Evolutionary conservation across 345 rosid genomes (phyloP).

Genomic region (Laguncularia racemosa): DNA sequence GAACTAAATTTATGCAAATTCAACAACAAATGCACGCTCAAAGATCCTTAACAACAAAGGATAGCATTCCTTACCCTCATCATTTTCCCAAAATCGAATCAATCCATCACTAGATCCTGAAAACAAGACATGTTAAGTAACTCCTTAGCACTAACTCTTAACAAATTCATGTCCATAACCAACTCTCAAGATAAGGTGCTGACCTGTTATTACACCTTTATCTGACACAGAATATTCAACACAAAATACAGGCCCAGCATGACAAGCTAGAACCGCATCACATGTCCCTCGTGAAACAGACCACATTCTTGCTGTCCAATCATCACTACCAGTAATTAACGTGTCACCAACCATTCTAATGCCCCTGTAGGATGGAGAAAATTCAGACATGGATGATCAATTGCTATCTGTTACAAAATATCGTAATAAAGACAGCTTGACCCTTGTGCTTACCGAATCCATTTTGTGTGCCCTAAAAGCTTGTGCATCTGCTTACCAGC

Average conservation of each 20-base stretch:
- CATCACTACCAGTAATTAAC: slow-evolving; percentile 92
- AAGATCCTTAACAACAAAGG: neutral
- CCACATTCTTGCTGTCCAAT: slow-evolving; percentile 99
- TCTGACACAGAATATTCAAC: slow-evolving; percentile 81
- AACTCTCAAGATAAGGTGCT: neutral
- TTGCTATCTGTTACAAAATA: neutral
- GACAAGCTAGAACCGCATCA: slow-evolving; percentile 92
- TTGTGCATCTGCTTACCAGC: slow-evolving; percentile 98
- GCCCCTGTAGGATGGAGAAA: slow-evolving; percentile 50
- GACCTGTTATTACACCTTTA: slow-evolving; percentile 96
- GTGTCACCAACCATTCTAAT: slow-evolving; percentile 96
- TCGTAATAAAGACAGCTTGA: neutral
- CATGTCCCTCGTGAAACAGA: slow-evolving; percentile 88
- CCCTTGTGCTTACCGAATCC: slow-evolving; percentile 76
- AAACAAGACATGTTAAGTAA: slow-evolving; percentile 16
- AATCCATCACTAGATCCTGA: slow-evolving; percentile 98
- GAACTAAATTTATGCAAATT: neutral
- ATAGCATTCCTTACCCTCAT: slow-evolving; percentile 51
- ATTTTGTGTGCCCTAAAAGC: slow-evolving; percentile 85
- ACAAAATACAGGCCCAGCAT: slow-evolving; percentile 80
- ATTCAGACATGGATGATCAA: slow-evolving; percentile 1
- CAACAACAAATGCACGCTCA: neutral
- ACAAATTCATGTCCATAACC: no score
- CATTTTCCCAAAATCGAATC: slow-evolving; percentile 98
- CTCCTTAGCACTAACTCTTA: neutral